Percentiles rank a stretch among this genome's conserved stretches.
phyloP scores from a whole-genome alignment of 208 protist genomes.

The Tritrichomonas musculus region DNA sequence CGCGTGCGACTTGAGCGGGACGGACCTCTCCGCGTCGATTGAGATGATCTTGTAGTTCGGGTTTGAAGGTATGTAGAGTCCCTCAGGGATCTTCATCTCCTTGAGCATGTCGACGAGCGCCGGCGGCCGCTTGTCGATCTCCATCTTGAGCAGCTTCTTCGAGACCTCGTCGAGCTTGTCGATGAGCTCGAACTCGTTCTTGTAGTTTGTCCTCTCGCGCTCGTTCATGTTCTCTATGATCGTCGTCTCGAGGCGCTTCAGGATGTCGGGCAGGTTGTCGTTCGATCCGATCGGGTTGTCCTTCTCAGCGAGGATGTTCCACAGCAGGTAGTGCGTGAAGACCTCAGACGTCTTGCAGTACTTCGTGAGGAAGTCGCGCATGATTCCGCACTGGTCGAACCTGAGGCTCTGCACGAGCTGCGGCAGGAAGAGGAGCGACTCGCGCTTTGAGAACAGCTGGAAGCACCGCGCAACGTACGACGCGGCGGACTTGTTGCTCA shows the following conservation, averaged over 20 bases:
- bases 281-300: neutral
- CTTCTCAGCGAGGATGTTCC: neutral
- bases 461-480: neutral
- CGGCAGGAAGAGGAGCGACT: neutral
- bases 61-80: neutral
- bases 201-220: neutral
- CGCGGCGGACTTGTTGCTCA: neutral
- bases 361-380: neutral
- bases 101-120: neutral
- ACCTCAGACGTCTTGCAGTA: neutral
- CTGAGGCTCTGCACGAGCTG: neutral
- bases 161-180: neutral
- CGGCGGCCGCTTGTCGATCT: neutral
- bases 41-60: neutral
- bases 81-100: neutral
- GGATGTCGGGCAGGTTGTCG: neutral
- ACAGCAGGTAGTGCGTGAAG: neutral
- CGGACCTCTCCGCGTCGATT: neutral
- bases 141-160: neutral
- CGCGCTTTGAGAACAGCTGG: neutral
- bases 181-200: neutral
- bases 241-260: neutral
- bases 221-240: neutral
- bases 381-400: neutral
- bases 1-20: constrained; percentile 32